phyloP scores from a whole-genome alignment of 1,284 basidiomycete species.

The Erythrobasidium hasegawianum region DNA sequence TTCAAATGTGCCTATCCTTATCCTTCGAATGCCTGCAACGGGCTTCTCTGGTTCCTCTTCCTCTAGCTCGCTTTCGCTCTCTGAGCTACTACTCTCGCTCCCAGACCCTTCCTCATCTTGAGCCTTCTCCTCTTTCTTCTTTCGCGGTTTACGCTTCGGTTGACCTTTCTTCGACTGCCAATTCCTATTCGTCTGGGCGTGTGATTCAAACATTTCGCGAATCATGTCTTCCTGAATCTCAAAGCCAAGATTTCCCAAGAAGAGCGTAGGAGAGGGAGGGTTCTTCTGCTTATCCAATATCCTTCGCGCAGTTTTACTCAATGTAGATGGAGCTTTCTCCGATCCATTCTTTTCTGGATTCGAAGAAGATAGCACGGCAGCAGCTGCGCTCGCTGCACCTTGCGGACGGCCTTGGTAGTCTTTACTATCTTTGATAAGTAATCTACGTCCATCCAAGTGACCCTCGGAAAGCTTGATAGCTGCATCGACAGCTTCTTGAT shows the following conservation, averaged over 20 bases:
- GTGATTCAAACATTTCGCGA: slow-evolving; percentile 65
- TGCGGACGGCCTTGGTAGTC: slow-evolving; percentile 49
- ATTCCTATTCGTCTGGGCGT: slow-evolving; percentile 50
- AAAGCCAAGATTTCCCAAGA: slow-evolving; percentile 77
- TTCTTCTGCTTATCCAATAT: slow-evolving; percentile 78
- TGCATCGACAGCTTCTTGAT: slow-evolving; percentile 64
- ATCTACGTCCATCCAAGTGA: slow-evolving; percentile 73
- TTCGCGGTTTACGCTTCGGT: slow-evolving; percentile 34
- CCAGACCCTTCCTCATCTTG: slow-evolving; percentile 9
- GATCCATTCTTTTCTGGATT: slow-evolving; percentile 44
- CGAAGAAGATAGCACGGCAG: slow-evolving; percentile 31
- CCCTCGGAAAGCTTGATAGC: slow-evolving; percentile 79
- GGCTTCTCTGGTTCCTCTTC: slow-evolving; percentile 10
- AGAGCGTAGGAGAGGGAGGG: slow-evolving; percentile 73
- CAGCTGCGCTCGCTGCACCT: slow-evolving; percentile 40
- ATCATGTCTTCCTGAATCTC: slow-evolving; percentile 61
- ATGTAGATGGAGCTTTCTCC: slow-evolving; percentile 41
- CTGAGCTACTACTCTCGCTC: not conserved
- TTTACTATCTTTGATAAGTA: slow-evolving; percentile 81
- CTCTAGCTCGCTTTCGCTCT: slow-evolving; percentile 47
- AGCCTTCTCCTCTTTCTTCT: slow-evolving; percentile 2
- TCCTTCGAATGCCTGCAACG: slow-evolving; percentile 69
- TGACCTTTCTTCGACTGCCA: slow-evolving; percentile 40
- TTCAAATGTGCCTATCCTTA: slow-evolving; percentile 92
- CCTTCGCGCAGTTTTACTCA: slow-evolving; percentile 69